phyloP scores from a whole-genome alignment of 2,329 filamentous ascomycete genomes.

The Nemania diffusa region DNA sequence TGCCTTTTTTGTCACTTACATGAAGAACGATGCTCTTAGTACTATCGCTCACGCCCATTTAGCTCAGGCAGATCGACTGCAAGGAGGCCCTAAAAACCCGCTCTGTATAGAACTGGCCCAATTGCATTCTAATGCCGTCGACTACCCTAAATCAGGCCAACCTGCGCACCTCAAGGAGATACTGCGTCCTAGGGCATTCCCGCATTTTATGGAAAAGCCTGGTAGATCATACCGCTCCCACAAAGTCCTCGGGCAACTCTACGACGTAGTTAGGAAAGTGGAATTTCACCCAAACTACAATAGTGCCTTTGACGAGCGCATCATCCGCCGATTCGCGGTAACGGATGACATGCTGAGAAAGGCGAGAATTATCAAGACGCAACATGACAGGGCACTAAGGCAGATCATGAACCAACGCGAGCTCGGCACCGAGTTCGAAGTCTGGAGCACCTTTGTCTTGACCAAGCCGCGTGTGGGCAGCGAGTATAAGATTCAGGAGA shows the following conservation, averaged over 20 bases:
- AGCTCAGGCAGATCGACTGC: constrained; percentile 74
- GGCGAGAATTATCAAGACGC: constrained; percentile 73
- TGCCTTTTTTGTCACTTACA: constrained; percentile 89
- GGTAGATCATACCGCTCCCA: constrained; percentile 71
- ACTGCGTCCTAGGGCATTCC: constrained; percentile 73
- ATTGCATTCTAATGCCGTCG: constrained; percentile 90
- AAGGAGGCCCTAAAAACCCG: constrained; percentile 71
- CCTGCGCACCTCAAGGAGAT: constrained; percentile 73
- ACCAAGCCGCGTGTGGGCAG: constrained; percentile 75
- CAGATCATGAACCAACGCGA: constrained; percentile 87
- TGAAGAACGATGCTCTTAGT: constrained; percentile 87
- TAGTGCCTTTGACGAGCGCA: constrained; percentile 77
- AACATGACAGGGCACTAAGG: constrained; percentile 81
- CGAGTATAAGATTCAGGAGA: constrained; percentile 90
- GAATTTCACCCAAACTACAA: constrained; percentile 80
- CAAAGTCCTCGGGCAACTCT: constrained; percentile 82
- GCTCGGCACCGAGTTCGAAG: constrained; percentile 88
- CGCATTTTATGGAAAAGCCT: constrained; percentile 87
- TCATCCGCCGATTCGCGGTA: constrained; percentile 71
- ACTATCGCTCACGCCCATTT: constrained; percentile 85
- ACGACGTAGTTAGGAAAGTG: constrained; percentile 75
- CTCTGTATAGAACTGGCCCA: constrained; percentile 80
- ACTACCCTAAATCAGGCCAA: constrained; percentile 91
- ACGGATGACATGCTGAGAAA: constrained; percentile 64
- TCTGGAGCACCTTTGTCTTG: constrained; percentile 88